A percentile compares a stretch with the other conserved stretches of the same genome.
Evolutionary conservation across 129 eudicot species (phyloP).

Genomic region (Tagetes erecta): DNA sequence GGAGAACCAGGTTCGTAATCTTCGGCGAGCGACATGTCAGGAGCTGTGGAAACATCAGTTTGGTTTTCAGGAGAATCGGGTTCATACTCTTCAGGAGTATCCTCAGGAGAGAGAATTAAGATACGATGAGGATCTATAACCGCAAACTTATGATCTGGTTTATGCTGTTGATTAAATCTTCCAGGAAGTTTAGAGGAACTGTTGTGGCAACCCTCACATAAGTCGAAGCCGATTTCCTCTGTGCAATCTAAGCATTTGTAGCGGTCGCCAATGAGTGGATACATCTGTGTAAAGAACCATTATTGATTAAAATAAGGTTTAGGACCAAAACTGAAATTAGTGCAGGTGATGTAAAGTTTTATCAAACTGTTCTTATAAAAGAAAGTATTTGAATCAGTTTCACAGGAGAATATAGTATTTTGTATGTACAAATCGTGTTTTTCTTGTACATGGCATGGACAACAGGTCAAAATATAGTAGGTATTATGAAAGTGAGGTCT

Average conservation of each 20-base stretch:
- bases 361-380: background rate
- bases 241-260: slow-evolving; percentile 57
- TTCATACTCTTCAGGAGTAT: slow-evolving; percentile 12
- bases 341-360: background rate
- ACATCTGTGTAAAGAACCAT: slow-evolving; percentile 37
- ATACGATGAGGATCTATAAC: slow-evolving; percentile 7
- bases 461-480: background rate
- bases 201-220: slow-evolving; percentile 49
- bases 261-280: slow-evolving; percentile 51
- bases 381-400: background rate
- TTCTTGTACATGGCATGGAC: too few relatives aligned
- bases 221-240: slow-evolving; percentile 55
- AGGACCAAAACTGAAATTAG: background rate
- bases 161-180: slow-evolving; percentile 70
- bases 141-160: slow-evolving; percentile 50
- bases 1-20: background rate
- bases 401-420: background rate
- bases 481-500: background rate
- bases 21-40: slow-evolving; percentile 17
- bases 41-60: slow-evolving; percentile 11
- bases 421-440: background rate
- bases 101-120: background rate
- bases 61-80: background rate
- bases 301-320: too few relatives aligned
- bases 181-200: slow-evolving; percentile 60